phyloP scores from a whole-genome alignment of 176 grass and related monocot species.

The Tillandsia leiboldiana region DNA sequence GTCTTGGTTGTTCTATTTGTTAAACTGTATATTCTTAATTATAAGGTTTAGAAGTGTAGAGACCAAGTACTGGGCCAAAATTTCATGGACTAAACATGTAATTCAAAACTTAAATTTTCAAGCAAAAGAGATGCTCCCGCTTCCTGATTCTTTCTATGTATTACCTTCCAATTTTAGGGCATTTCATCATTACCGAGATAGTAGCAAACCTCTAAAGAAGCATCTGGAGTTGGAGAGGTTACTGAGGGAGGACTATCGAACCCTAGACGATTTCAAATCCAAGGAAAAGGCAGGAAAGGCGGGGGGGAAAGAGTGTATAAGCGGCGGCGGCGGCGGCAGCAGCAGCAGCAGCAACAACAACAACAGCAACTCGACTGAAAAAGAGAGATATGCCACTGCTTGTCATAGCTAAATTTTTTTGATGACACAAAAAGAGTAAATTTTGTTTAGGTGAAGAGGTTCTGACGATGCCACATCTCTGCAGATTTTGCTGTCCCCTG shows the following conservation, averaged over 20 bases:
- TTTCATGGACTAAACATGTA: background rate
- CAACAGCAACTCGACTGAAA: no score
- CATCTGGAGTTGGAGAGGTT: conserved; percentile 68
- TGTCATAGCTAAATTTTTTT: background rate
- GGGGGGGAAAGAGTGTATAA: conserved; percentile 21
- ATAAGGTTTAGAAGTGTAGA: no score
- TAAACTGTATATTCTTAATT: no score
- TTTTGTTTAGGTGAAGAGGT: conserved; percentile 24
- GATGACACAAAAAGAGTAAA: conserved; percentile 19
- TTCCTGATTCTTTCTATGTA: conserved; percentile 3
- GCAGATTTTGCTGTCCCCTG: conserved; percentile 51
- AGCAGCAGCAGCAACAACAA: background rate
- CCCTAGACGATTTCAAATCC: conserved; percentile 50
- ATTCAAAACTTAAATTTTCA: background rate
- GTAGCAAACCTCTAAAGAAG: conserved; percentile 35
- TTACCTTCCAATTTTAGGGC: conserved; percentile 45
- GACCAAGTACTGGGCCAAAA: no score
- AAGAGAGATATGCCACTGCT: no score
- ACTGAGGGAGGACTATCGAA: conserved; percentile 56
- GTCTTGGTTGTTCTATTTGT: no score
- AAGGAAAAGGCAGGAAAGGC: conserved; percentile 29
- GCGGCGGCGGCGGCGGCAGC: background rate
- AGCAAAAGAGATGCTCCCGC: background rate
- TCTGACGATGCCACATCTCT: conserved; percentile 24
- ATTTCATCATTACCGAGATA: conserved; percentile 77